Base-by-base conservation (phyloP, 73 alveolate genomes). In the Paramecium tetraurelia region DNA sequence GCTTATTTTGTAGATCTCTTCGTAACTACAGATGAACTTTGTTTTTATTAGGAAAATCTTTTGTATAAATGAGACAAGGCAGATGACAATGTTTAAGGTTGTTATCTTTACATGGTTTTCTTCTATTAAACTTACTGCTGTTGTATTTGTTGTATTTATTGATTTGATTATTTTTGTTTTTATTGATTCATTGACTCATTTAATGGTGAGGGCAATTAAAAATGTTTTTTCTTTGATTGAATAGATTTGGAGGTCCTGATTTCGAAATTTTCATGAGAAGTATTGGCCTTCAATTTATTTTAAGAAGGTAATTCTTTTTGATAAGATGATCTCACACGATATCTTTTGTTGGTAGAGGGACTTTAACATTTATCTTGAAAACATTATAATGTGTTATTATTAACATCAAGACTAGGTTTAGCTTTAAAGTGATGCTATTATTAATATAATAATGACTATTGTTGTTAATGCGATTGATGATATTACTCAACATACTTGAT, bases 311-410 rank as follows among this genome's bases (percentile, higher is more conserved):
- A 43, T 35, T 80, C 90, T 35, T 80, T 80, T 48, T 80, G 46
- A 80, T 80, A 80, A n/a, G 90, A 80, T 7, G 90, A 80, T 80
- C 75, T 80, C 2, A 80, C 90, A 10, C 90, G 18, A 80, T 80
- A 80, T 24, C 72, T 21, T 80, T 48, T 41, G 38, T 80, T 80
- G 2, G 57, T 36, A 16, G 76, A 43, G 1, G 90, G 90, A 80
- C 63, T 31, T 80, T 80, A 80, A 12, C 46, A 40, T 80, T 48
- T 80, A 46, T 80, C 84, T 7, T 63, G 27, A 63, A 63, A 63
- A 63, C 46, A 63, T 63, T 63, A 63, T n/a, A 53, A n/a, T 53
- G 69, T 53, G 27, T 63, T 31, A 63, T 27, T 63, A 63, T 63
- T 63, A 31, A 31, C 84, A 0, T 63, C 84, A 12, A 63, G 24